Conservation (phyloP, 495 filamentous ascomycete genomes). For the Tuber umbilicatum region DNA sequence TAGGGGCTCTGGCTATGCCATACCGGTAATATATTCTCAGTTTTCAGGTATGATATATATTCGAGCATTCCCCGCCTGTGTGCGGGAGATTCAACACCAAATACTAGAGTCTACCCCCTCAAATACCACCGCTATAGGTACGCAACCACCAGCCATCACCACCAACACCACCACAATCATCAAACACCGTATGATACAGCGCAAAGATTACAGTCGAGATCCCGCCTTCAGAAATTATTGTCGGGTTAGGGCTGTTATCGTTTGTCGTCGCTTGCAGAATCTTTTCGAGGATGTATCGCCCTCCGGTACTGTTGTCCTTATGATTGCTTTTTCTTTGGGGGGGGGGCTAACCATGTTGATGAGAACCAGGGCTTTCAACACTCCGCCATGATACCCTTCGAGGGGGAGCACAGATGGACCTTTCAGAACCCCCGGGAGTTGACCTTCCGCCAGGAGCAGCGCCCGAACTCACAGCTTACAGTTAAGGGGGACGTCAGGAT, state of each 20-base stretch:
- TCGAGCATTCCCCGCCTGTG: too few species aligned
- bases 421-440: neutral
- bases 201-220: neutral
- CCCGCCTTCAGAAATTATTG: neutral
- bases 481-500: neutral
- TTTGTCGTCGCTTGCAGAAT: neutral
- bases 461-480: neutral
- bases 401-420: neutral
- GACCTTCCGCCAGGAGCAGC: neutral
- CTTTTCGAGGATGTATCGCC: neutral
- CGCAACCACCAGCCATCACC: neutral
- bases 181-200: neutral
- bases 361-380: neutral
- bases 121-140: neutral
- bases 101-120: too few species aligned
- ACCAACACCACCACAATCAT: neutral
- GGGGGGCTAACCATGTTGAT: neutral
- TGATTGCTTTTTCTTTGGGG: neutral
- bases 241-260: neutral
- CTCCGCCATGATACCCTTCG: neutral
- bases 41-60: too few species aligned
- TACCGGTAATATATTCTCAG: too few species aligned
- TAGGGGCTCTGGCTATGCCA: too few species aligned
- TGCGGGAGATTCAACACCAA: too few species aligned
- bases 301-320: neutral